These are phyloP conservation scores for Leonotis leonurus DNA, from an alignment of 257 asterid species.

Conservation along the genomic window DNA sequence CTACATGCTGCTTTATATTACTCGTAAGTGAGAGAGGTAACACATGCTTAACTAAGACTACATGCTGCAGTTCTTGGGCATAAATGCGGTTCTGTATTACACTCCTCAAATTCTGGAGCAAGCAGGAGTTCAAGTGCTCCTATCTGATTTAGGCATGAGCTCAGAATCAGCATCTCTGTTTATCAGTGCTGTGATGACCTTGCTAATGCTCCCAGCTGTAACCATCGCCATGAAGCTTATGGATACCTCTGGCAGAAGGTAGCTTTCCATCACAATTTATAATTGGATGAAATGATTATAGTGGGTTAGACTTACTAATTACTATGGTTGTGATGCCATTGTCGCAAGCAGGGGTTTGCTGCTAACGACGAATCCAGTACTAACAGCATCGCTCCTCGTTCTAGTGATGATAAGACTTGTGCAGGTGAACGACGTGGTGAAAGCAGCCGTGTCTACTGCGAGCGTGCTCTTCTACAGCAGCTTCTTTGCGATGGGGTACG, in stretches of 20 bases:
- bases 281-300: no score
- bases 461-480: slow-evolving; percentile 46
- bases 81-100: slow-evolving; percentile 54
- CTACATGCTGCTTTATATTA: no score
- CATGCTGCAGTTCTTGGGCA: slow-evolving; percentile 51
- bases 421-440: slow-evolving; percentile 26
- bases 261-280: no score
- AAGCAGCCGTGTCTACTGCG: slow-evolving; percentile 46
- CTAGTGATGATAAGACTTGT: slow-evolving; percentile 37
- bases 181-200: slow-evolving; percentile 47
- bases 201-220: slow-evolving; percentile 60
- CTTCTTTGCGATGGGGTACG: slow-evolving; percentile 60
- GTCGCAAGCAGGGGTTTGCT: slow-evolving; percentile 46
- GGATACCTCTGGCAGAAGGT: slow-evolving; percentile 74
- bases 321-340: no score
- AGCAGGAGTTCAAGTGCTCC: slow-evolving; percentile 56
- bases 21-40: no score
- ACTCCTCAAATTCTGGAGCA: slow-evolving; percentile 75
- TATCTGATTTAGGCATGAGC: slow-evolving; percentile 48
- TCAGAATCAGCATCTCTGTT: slow-evolving; percentile 54
- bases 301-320: no score
- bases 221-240: slow-evolving; percentile 65
- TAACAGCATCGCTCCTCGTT: slow-evolving; percentile 33
- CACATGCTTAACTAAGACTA: background rate
- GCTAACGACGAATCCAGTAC: slow-evolving; percentile 51